Percentiles rank a stretch among this genome's conserved stretches.
phyloP scores from a whole-genome alignment of 208 protist species.

The Zelonia costaricensis region DNA sequence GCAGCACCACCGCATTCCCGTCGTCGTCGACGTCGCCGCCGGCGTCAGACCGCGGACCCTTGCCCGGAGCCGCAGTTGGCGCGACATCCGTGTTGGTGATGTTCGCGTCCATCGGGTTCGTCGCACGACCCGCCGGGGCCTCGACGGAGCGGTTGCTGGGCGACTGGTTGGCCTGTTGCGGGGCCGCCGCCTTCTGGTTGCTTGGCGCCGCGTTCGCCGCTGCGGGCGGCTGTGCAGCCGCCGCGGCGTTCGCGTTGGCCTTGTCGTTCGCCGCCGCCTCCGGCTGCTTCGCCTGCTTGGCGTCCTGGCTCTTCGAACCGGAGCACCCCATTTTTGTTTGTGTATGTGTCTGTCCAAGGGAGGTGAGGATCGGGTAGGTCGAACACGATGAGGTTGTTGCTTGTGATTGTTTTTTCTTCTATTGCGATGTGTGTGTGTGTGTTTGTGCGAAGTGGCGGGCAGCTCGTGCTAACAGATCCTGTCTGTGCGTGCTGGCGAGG shows the following conservation, averaged over 20 bases:
- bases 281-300: slow-evolving; percentile 4
- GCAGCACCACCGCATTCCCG: slow-evolving; percentile 62
- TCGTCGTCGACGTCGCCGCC: slow-evolving; percentile 44
- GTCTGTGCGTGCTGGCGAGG: too few relatives aligned
- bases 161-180: slow-evolving; percentile 5
- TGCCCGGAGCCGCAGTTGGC: slow-evolving; percentile 18
- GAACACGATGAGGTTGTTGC: too few relatives aligned
- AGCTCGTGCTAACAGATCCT: too few relatives aligned
- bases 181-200: background rate
- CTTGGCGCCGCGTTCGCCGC: background rate
- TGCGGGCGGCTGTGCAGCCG: background rate
- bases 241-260: slow-evolving; percentile 1
- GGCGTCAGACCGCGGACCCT: slow-evolving; percentile 21
- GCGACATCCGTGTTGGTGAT: slow-evolving; percentile 16
- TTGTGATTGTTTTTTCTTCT: background rate
- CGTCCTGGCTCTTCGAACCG: slow-evolving; percentile 45
- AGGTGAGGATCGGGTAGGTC: too few relatives aligned
- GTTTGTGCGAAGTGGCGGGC: too few relatives aligned
- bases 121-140: slow-evolving; percentile 24
- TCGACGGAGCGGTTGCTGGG: slow-evolving; percentile 23
- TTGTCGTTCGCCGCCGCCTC: too few relatives aligned
- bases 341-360: background rate
- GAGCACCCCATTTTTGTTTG: slow-evolving; percentile 47
- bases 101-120: slow-evolving; percentile 20
- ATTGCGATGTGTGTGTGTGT: background rate